Evolutionary conservation across 768 basidiomycete species (phyloP).

Genomic region (Suillus decipiens): DNA sequence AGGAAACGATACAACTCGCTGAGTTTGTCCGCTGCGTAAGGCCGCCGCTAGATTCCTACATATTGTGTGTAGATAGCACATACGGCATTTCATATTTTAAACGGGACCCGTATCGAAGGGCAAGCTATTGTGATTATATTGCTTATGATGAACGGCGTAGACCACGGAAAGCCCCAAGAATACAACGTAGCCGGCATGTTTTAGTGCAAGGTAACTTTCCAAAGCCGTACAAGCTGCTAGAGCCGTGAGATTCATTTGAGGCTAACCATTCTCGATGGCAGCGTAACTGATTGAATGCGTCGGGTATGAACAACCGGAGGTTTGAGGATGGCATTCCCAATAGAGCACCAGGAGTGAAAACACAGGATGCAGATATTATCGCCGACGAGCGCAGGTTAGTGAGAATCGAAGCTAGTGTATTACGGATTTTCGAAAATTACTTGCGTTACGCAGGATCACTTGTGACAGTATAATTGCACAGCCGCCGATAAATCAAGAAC

Average conservation of each 20-base stretch:
- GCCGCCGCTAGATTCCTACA: not conserved
- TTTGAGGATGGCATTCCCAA: not conserved
- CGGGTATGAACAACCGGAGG: not conserved
- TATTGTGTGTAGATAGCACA: not conserved
- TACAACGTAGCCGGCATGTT: not conserved
- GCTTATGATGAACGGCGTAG: not conserved
- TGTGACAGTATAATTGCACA: not conserved
- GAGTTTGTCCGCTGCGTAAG: not conserved
- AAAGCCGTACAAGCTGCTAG: not conserved
- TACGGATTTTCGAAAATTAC: constrained; percentile 1
- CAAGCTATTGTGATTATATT: not conserved
- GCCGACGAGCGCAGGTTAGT: constrained; percentile 8
- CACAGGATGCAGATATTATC: not conserved
- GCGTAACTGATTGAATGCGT: not conserved
- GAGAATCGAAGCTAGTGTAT: not conserved
- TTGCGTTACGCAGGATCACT: constrained; percentile 1
- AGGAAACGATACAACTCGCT: not conserved
- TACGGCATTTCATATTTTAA: constrained; percentile 5
- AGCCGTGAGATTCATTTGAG: not conserved
- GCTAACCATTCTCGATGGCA: constrained; percentile 1
- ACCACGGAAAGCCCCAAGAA: not conserved
- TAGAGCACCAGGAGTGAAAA: not conserved
- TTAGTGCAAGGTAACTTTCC: not conserved
- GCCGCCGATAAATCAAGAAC: not conserved
- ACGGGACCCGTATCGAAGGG: not conserved